Percentiles rank a stretch among this genome's conserved stretches.
These are phyloP conservation scores for Artemisia tridentata DNA, from an alignment of 129 eudicot species.

Conservation along the genomic window DNA sequence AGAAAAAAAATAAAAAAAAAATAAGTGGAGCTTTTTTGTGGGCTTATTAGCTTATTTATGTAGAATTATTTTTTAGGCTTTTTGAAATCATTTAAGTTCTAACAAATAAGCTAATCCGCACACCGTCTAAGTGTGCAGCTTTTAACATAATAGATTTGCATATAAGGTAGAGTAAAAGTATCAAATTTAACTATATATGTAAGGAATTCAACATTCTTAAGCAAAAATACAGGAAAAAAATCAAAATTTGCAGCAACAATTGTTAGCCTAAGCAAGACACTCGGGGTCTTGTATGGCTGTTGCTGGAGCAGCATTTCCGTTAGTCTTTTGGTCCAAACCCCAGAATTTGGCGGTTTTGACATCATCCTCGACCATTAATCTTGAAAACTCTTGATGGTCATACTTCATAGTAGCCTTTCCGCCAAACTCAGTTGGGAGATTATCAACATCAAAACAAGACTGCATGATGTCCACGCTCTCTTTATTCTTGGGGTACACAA, in stretches of 20 bases:
- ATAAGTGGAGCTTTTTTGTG: no score
- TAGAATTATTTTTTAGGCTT: no score
- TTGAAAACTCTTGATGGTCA: constrained; percentile 75
- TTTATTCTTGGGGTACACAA: constrained; percentile 76
- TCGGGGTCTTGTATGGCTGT: constrained; percentile 41
- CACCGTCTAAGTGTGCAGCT: background rate
- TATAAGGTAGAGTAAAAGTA: constrained; percentile 6
- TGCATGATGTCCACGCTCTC: constrained; percentile 78
- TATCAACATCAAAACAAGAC: constrained; percentile 67
- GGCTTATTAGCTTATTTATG: no score
- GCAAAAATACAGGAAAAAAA: constrained; percentile 4
- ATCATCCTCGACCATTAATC: constrained; percentile 71
- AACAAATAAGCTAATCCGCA: no score
- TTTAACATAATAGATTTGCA: background rate
- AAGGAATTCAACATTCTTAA: background rate
- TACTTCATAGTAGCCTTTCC: constrained; percentile 67
- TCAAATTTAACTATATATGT: constrained; percentile 18
- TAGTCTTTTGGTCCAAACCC: constrained; percentile 58
- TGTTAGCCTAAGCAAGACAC: constrained; percentile 30
- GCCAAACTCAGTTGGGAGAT: constrained; percentile 84
- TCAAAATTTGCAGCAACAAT: constrained; percentile 7
- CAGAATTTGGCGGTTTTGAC: constrained; percentile 57
- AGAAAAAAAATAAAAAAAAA: no score
- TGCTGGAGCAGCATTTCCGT: constrained; percentile 33
- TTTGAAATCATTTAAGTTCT: no score